Evolutionary conservation across 192 early-diverging fungal genomes (phyloP), one percentile per base, ranked within the genome.

Genomic region (Podochytrium sp.): DNA sequence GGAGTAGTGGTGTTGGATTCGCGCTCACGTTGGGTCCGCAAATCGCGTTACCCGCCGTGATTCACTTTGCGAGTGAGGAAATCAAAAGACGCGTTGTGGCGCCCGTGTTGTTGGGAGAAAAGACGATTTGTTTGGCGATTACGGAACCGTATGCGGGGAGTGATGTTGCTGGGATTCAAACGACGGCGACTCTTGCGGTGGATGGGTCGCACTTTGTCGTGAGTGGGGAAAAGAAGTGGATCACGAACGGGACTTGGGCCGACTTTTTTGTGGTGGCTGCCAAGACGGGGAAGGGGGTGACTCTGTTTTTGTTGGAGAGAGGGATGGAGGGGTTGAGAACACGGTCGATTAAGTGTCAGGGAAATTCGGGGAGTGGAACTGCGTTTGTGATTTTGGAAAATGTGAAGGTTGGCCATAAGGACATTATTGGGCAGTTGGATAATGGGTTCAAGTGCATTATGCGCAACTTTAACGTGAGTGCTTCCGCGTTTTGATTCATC

Each of bases 361-460:
- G 91, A 20, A 89, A 91, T 53, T 90, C 87, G 87, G 82, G 90
- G 5, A 89, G 87, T 20, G 92, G 91, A 52, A 92, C 90, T 14
- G 86, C 89, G 20, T 92, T 91, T 69, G 57, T 81, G 7, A 74
- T 72, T 20, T 92, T 92, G 78, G 92, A 93, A 59, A 91, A 93
- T 64, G 91, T 93, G 70, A 86, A 87, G 74, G 90, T 92, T 1
- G 90, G 92, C 18, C 84, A 79, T 34, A 80, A 77, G 34, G 92
- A 93, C 65, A 57, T 93, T 62, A 89, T 93, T 66, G 92, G 92
- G n/a, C 77, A 91, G 72, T 86, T 83, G 62, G 90, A 93, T 79
- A 81, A 87, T 27, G 92, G 92, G 0, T 93, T 93, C 85, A 93
- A 89, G 74, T 84, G 78, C 58, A 89, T 89, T 43, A 88, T 89